Conservation (phyloP, 2,329 filamentous ascomycete species). For the Penicillium sp. region DNA sequence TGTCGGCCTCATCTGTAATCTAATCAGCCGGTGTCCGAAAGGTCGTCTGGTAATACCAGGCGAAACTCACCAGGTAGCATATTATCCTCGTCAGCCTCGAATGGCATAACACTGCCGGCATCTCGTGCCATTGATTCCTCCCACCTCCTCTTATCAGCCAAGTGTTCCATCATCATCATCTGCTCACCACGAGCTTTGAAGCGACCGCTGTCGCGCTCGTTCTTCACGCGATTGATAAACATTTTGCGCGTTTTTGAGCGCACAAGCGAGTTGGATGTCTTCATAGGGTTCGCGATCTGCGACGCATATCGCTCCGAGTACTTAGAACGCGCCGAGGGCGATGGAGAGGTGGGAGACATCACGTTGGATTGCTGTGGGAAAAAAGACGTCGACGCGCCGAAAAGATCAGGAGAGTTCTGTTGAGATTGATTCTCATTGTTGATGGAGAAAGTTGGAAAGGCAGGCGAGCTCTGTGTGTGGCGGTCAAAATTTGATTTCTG, state of each 20-base stretch:
- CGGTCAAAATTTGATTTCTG: constrained; percentile 7
- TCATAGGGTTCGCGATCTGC: constrained; percentile 34
- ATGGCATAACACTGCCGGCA: constrained; percentile 26
- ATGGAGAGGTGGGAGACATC: constrained; percentile 12
- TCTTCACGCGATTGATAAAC: constrained; percentile 44
- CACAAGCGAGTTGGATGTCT: constrained; percentile 25
- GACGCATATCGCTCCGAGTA: constrained; percentile 39
- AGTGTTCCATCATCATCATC: constrained; percentile 43
- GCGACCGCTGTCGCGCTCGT: constrained; percentile 38
- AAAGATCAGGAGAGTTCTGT: neutral
- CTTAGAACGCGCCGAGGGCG: constrained; percentile 18
- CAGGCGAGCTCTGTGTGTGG: constrained; percentile 10
- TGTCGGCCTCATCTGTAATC: constrained; percentile 27
- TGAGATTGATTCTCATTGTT: constrained; percentile 4
- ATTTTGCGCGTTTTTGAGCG: constrained; percentile 37
- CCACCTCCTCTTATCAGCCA: constrained; percentile 39
- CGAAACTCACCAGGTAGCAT: constrained; percentile 26
- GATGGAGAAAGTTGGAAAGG: constrained; percentile 11
- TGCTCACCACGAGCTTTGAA: constrained; percentile 44
- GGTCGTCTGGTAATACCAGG: neutral
- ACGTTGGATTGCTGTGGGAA: neutral
- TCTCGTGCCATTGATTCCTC: constrained; percentile 37
- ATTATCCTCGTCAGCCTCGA: constrained; percentile 25
- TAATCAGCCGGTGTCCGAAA: neutral
- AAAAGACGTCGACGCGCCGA: constrained; percentile 1